Evolutionary conservation across 306 rosid species (phyloP).

Genomic region (Datisca glomerata): DNA sequence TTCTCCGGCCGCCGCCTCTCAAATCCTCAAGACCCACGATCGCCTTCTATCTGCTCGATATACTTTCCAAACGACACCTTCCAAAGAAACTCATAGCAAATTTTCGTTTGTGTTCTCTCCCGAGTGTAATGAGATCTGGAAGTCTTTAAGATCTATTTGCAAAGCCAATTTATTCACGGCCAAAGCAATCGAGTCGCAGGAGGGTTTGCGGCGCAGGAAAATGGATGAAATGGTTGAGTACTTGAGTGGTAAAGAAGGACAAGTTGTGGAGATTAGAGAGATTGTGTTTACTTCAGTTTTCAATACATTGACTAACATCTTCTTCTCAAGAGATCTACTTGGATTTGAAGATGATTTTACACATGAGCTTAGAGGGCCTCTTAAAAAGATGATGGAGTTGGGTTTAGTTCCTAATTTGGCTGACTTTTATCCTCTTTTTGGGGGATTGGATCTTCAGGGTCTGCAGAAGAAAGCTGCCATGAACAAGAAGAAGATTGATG

Average conservation of each 20-base stretch:
- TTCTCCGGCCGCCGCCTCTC: conserved; percentile 8
- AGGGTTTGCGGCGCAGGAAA: conserved; percentile 2
- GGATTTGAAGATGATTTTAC: background rate
- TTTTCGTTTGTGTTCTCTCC: background rate
- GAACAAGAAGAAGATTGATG: background rate
- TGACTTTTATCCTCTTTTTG: background rate
- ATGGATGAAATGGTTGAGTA: conserved; percentile 5
- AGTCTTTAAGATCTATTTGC: background rate
- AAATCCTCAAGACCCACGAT: conserved; percentile 13
- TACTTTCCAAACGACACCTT: background rate
- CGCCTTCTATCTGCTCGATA: conserved; percentile 1
- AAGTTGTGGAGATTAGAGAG: conserved; percentile 3
- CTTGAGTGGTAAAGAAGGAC: conserved; percentile 3
- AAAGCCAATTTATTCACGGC: background rate
- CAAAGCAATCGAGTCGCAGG: background rate
- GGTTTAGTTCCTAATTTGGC: conserved; percentile 8
- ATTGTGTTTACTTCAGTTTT: background rate
- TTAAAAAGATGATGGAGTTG: background rate
- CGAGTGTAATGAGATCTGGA: conserved; percentile 13
- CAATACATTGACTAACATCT: conserved; percentile 1
- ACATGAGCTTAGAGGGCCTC: background rate
- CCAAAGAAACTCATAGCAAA: background rate
- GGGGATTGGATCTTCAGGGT: conserved; percentile 5
- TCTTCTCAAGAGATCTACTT: conserved; percentile 10
- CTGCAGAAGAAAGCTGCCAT: background rate